Conservation (phyloP, 257 asterid species). For the Solanum arcanum region DNA sequence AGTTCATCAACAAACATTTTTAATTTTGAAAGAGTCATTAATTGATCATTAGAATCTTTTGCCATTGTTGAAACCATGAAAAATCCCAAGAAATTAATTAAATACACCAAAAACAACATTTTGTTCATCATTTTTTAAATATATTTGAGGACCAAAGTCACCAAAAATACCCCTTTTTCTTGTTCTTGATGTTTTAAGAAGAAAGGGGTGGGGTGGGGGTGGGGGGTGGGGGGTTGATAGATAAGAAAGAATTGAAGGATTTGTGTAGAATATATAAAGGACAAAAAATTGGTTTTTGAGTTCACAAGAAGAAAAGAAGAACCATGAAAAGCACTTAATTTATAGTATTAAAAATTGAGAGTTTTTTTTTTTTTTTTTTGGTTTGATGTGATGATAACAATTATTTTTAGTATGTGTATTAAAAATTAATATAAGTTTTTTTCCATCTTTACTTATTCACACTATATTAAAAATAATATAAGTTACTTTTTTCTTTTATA, state of each 20-base stretch:
- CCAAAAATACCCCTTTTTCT: not conserved
- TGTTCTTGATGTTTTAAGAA: not conserved
- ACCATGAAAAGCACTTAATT: not conserved
- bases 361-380: not conserved
- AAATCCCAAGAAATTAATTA: not conserved
- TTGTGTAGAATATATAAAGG: not conserved
- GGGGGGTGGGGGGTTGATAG: not conserved
- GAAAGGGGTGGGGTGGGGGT: not conserved
- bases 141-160: not conserved
- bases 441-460: no score
- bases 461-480: no score
- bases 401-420: no score
- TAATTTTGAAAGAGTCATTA: conserved; percentile 30
- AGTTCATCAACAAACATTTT: conserved; percentile 66
- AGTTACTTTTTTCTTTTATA: no score
- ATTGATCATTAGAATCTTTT: conserved; percentile 3
- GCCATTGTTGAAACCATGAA: conserved; percentile 32
- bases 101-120: not conserved
- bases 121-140: not conserved
- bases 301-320: not conserved
- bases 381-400: not conserved
- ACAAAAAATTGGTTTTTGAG: not conserved
- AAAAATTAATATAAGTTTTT: no score
- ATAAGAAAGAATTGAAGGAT: not conserved
- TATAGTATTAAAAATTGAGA: not conserved